Evolutionary conservation across 805 yeast genomes (phyloP).

Genomic region (Metschnikowia santaceciliae): DNA sequence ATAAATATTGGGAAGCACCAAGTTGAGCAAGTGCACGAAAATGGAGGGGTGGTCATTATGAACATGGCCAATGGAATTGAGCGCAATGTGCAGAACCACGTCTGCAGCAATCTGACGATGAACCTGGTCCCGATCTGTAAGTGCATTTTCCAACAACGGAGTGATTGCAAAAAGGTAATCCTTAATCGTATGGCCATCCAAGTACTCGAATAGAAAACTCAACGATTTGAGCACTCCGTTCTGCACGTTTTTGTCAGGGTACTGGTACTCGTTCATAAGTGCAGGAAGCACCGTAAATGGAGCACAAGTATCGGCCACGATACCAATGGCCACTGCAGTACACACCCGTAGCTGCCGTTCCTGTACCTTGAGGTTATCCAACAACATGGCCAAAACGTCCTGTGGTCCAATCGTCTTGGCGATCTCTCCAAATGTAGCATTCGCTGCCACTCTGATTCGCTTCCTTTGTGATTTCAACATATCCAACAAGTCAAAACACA

Average conservation of each 20-base stretch:
- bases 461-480: conserved; percentile 79
- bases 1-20: conserved; percentile 81
- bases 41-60: conserved; percentile 60
- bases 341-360: conserved; percentile 96
- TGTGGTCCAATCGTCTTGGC: conserved; percentile 95
- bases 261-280: conserved; percentile 89
- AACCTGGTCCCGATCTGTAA: conserved; percentile 85
- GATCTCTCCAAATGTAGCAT: conserved; percentile 84
- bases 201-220: conserved; percentile 88
- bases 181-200: conserved; percentile 66
- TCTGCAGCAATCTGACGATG: conserved; percentile 95
- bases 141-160: conserved; percentile 82
- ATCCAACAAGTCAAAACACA: conserved; percentile 85
- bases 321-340: conserved; percentile 96
- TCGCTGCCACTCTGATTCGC: conserved; percentile 77
- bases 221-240: conserved; percentile 91
- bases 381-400: conserved; percentile 79
- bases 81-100: conserved; percentile 75
- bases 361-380: conserved; percentile 84
- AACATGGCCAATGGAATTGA: conserved; percentile 72
- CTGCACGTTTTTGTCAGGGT: conserved; percentile 89
- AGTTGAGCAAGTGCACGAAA: conserved; percentile 75
- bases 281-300: conserved; percentile 95
- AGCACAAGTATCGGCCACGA: conserved; percentile 88
- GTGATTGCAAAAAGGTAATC: conserved; percentile 80